Evolutionary conservation across 176 grass and related monocot genomes (phyloP).

Genomic region (Stipa capillata): DNA sequence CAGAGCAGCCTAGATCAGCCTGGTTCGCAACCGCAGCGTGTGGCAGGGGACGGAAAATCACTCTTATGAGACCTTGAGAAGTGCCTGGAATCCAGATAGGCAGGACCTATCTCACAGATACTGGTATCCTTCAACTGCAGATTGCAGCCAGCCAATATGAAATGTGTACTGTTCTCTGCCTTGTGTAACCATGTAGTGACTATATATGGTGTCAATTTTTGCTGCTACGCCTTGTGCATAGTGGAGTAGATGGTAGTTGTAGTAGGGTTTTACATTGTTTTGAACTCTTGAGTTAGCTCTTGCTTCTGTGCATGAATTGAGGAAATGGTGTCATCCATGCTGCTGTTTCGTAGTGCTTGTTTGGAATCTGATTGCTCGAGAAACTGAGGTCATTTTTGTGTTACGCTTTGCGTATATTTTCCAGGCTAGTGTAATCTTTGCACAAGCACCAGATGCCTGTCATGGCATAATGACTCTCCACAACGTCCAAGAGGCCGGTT

Average conservation of each 20-base stretch:
- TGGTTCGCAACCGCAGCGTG: constrained; percentile 2
- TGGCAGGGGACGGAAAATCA: constrained; percentile 20
- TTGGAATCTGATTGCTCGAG: background rate
- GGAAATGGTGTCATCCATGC: background rate
- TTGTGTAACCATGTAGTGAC: background rate
- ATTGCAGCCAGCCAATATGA: background rate
- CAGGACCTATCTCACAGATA: constrained; percentile 35
- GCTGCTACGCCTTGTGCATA: background rate
- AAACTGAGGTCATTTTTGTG: background rate
- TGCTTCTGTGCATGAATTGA: background rate
- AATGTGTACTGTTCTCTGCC: constrained; percentile 8
- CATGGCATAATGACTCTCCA: no score
- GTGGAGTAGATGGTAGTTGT: background rate
- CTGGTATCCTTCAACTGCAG: background rate
- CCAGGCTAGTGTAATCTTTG: no score
- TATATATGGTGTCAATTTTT: background rate
- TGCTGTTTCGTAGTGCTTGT: background rate
- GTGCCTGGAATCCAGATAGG: constrained; percentile 33
- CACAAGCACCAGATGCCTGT: no score
- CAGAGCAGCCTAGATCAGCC: constrained; percentile 14
- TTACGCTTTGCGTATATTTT: no score
- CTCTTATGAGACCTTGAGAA: constrained; percentile 28
- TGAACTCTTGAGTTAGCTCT: background rate
- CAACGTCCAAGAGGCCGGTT: no score
- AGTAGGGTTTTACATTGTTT: background rate